Base-by-base conservation (phyloP, 306 rosid genomes). In the Echinosophora koreensis region DNA sequence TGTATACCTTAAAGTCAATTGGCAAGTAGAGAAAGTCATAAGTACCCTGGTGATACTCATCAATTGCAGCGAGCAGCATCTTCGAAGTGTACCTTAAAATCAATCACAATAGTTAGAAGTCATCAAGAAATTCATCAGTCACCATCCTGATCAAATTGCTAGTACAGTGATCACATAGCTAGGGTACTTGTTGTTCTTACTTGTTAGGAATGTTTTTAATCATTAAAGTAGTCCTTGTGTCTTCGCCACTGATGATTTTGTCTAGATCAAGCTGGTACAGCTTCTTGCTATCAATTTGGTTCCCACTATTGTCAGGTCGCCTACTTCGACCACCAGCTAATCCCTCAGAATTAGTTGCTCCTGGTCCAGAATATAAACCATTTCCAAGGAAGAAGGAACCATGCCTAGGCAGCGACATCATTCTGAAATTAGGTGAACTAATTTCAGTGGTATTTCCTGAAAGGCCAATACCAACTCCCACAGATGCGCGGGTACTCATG, bases 261-360 rank as follows among this genome's bases (percentile, higher is more conserved):
- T 93, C 98, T 32, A 93, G 87, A 88, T 90, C 97, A 82, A 93
- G 97, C 85, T 91, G 98, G 84, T 90, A 93, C 81, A 87, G 91
- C 84, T 89, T 93, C 88, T 87, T 91, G 87, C 85, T 84, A 62
- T 93, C 98, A 8, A 86, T 57, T 73, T 83, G 95, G 83, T 66
- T 84, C 69, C 86, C 89, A 46, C 62, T 85, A 81, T 80, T 91
- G 66, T 93, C 98, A 49, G 88, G 84, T 69, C 88, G 93, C 78
- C 91, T 83, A 86, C 80, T 89, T 59, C 91, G 89, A 58, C 87
- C 84, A 50, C 90, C 98, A 73, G 71, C 84, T 51, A 91, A 83
- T 49, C 89, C 90, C 57, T 91, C 98, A 67, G 65, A 63, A 78
- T 64, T 76, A 28, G 76, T 73, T 59, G 82, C 69, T 50, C 87